Conservation (phyloP, 2,329 filamentous ascomycete genomes). For the Colletotrichum sp. region DNA sequence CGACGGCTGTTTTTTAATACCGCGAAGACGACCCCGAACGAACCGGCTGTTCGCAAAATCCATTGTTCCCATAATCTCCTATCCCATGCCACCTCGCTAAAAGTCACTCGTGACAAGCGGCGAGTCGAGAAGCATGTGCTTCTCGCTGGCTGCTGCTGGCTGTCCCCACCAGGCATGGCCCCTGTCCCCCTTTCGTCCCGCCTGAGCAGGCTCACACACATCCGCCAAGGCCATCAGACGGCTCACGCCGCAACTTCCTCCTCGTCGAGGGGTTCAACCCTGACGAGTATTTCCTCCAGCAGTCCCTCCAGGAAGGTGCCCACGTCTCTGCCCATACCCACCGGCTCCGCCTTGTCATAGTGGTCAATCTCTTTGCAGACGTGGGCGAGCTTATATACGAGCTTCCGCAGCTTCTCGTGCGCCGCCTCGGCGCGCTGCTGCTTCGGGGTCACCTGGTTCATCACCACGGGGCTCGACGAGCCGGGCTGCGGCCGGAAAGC, state of each 20-base stretch:
- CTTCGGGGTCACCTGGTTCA: slow-evolving; percentile 60
- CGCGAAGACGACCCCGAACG: neutral
- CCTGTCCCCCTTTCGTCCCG: neutral
- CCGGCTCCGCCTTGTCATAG: slow-evolving; percentile 83
- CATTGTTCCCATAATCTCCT: neutral
- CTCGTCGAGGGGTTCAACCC: slow-evolving; percentile 87
- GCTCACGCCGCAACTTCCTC: slow-evolving; percentile 46
- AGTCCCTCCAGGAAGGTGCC: slow-evolving; percentile 89
- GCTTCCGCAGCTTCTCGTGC: slow-evolving; percentile 81
- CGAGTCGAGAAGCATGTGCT: neutral
- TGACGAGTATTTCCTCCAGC: slow-evolving; percentile 89
- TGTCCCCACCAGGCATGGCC: neutral
- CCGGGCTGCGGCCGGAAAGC: slow-evolving; percentile 45
- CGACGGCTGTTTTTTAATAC: neutral
- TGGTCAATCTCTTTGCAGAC: slow-evolving; percentile 91
- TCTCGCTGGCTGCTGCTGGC: neutral
- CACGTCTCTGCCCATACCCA: slow-evolving; percentile 93
- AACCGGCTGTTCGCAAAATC: neutral
- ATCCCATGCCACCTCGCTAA: neutral
- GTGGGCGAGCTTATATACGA: slow-evolving; percentile 82
- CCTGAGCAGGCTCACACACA: slow-evolving; percentile 1
- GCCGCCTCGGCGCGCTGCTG: slow-evolving; percentile 73
- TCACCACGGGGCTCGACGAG: slow-evolving; percentile 30
- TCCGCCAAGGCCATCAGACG: slow-evolving; percentile 9
- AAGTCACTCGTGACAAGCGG: neutral